Percentiles rank a stretch among this genome's conserved stretches.
Evolutionary conservation across 2,329 filamentous ascomycete genomes (phyloP).

Genomic region (Scedosporium dehoogii): DNA sequence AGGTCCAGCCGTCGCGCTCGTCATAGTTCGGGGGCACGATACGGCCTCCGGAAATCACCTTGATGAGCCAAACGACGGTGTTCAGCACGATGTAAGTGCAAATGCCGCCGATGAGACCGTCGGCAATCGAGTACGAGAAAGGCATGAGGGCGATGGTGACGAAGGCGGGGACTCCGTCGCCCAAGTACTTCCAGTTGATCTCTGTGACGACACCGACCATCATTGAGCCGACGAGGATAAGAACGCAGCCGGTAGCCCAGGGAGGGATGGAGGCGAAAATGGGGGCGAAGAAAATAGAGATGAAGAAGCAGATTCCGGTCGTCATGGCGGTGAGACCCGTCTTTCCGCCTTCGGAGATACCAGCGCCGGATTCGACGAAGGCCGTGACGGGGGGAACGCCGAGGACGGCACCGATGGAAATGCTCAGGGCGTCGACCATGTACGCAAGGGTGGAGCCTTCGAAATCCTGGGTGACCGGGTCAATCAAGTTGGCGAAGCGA

Average conservation of each 20-base stretch:
- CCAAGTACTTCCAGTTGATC: slow-evolving; percentile 83
- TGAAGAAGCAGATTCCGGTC: slow-evolving; percentile 59
- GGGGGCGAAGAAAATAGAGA: slow-evolving; percentile 65
- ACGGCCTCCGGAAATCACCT: slow-evolving; percentile 55
- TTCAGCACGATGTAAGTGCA: slow-evolving; percentile 71
- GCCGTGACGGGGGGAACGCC: slow-evolving; percentile 63
- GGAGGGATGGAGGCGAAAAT: slow-evolving; percentile 69
- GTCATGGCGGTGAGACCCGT: slow-evolving; percentile 64
- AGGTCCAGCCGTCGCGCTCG: slow-evolving; percentile 72
- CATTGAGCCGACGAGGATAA: slow-evolving; percentile 78
- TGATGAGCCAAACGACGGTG: slow-evolving; percentile 56
- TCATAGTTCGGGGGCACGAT: slow-evolving; percentile 67
- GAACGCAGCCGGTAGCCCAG: slow-evolving; percentile 77
- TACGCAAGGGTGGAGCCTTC: slow-evolving; percentile 76
- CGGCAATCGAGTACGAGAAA: slow-evolving; percentile 81
- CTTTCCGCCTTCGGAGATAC: slow-evolving; percentile 64
- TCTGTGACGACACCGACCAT: slow-evolving; percentile 71
- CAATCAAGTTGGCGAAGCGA: slow-evolving; percentile 57
- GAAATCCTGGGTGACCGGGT: slow-evolving; percentile 65
- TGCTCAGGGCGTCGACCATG: slow-evolving; percentile 59
- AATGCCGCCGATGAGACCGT: slow-evolving; percentile 75
- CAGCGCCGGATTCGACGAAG: slow-evolving; percentile 67
- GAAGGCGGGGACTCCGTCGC: slow-evolving; percentile 77
- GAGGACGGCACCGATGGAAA: slow-evolving; percentile 60
- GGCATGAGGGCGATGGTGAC: slow-evolving; percentile 79